Percentiles rank a stretch among this genome's conserved stretches.
phyloP scores from a whole-genome alignment of 176 grass and related monocot species.

The Aechmea fasciata region DNA sequence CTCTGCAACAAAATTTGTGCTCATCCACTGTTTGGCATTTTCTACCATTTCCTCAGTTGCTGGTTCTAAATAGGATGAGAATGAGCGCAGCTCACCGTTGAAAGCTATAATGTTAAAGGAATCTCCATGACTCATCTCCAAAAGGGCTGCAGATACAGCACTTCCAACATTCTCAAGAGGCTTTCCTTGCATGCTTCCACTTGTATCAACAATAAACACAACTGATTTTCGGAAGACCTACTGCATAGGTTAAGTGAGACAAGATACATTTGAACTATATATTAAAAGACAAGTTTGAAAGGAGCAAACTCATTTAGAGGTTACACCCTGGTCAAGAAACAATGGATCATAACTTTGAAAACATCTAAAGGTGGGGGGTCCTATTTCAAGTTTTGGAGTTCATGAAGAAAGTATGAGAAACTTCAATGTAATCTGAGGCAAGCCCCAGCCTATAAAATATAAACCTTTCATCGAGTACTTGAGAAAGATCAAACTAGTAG shows the following conservation, averaged over 20 bases:
- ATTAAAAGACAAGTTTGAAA: conserved; percentile 12
- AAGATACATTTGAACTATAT: conserved; percentile 2
- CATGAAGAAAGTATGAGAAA: too few species aligned
- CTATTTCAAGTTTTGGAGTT: too few species aligned
- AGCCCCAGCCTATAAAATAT: neutral
- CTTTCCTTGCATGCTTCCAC: conserved; percentile 91
- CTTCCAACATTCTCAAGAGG: conserved; percentile 77
- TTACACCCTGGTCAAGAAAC: too few species aligned
- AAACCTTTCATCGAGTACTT: neutral
- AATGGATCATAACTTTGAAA: too few species aligned
- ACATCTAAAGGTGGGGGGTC: too few species aligned
- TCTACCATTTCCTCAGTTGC: conserved; percentile 55
- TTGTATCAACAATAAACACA: conserved; percentile 82
- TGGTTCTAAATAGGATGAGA: conserved; percentile 69
- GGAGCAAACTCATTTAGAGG: neutral
- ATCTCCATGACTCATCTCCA: conserved; percentile 57
- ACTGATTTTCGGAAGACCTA: conserved; percentile 70
- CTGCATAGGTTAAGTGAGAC: conserved; percentile 10
- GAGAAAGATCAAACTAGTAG: neutral
- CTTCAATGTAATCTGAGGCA: neutral
- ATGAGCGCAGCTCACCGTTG: conserved; percentile 55
- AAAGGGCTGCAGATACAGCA: conserved; percentile 46
- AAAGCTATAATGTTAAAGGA: conserved; percentile 86
- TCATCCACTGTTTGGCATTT: conserved; percentile 63
- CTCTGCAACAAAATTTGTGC: conserved; percentile 43